Evolutionary conservation across 257 asterid species (phyloP), one percentile per base, ranked within the genome.

Genomic region (Catharanthus roseus): DNA sequence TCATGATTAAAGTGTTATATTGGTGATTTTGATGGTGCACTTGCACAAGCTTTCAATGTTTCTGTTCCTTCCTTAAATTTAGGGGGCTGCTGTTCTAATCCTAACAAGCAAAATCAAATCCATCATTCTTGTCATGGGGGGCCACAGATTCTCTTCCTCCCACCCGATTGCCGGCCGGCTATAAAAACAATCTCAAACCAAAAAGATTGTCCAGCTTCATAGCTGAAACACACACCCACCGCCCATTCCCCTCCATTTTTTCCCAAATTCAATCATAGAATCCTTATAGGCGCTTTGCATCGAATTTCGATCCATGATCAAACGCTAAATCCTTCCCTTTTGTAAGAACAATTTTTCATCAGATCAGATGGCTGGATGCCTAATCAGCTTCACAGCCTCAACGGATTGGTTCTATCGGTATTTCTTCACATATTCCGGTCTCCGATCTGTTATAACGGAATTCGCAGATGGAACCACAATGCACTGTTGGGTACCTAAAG

Each of bases 401-500:
- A 88, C 95, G 10, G 96, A 93, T 80, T 86, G 96, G 77, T 74
- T 86, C 5, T 90, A 89, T 79, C 85, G 97, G 65, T 82, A 86
- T 47, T 89, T 89, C 77, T 93, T 93, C 83, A 77, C 89, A 7
- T 89, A 86, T 41, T 82, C 96, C 44, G 97, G 98, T 19, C 93
- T 93, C 71, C 85, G 85, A 5, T 87, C 97, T 0, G 82, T 83
- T 2, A 66, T 77, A 3, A 85, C 89, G 12, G 95, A 89, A 54
- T 74, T 90, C 26, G 82, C 65, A 16, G 96, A 86, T 45, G 98
- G 95, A 50, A 90, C 97, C 55, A 36, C 77, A 4, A 89, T 90
- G 92, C 97, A 87, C 64, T 87, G 98, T 76, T 90, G 98, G 98
- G 85, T 88, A 0, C 98, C 98, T 7, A 90, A 85, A 76, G 72